Evolutionary conservation across 805 yeast genomes (phyloP), one percentile per base, ranked within the genome.

Genomic region (Cyberlindnera maritima): DNA sequence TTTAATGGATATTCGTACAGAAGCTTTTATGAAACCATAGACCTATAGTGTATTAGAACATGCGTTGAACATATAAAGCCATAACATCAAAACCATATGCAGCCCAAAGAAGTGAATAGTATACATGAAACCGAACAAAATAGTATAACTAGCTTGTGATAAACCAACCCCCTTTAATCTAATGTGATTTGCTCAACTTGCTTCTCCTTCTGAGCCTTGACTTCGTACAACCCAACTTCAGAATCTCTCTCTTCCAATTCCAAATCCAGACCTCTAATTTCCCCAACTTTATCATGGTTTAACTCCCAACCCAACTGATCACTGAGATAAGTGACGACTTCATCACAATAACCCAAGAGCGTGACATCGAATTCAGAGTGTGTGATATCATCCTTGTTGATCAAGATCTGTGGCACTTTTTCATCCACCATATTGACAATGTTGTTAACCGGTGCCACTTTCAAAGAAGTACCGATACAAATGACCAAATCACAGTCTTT

Each of bases 381-480:
- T 32, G 71, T 73, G 17, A 88, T 82, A 1, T 87, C 82, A 58
- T 88, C 94, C 58, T 77, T 81, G 61, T 88, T 87, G 52, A 90
- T 85, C 47, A 87, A 71, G 4, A 91, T 73, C 65, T 89, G 96
- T 0, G 97, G 97, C 2, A 87, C 81, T n/a, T 76, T 64, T n/a
- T 75, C 74, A 0, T 84, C 81, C 2, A 90, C 68, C 66, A 77
- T 72, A 52, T 88, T 83, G n/a, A 88, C 91, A 48, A 90, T 87
- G 44, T 88, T 90, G 44, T 89, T 81, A 4, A 91, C 97, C 0
- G 97, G 97, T 0, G 95, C 89, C 20, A 90, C 97, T 61, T 90
- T 88, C 54, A 90, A 72, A 18, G 96, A 89, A 0, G 97, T 90
- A 15, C 97, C 97, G 31, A 90, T 83, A 63, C 96, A 85, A 5